Conservation (phyloP, 148 eudicot species). For the Nepenthes mirabilis region DNA sequence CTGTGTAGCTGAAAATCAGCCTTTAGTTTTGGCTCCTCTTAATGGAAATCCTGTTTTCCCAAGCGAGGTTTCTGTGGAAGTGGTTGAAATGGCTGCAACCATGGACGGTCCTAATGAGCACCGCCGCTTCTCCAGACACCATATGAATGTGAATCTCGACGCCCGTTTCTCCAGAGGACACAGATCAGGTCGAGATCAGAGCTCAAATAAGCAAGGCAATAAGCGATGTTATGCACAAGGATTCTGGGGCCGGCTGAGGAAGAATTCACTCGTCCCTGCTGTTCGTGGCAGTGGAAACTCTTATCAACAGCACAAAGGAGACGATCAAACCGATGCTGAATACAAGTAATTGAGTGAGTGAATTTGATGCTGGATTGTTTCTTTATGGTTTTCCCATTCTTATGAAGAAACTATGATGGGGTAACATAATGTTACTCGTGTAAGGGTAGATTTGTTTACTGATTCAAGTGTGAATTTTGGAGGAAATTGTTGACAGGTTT, state of each 20-base stretch:
- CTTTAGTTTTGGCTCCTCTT: constrained; percentile 11
- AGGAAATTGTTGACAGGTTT: too few species aligned
- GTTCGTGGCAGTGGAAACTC: constrained; percentile 55
- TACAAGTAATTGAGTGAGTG: constrained; percentile 14
- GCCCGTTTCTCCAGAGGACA: too few species aligned
- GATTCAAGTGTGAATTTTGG: too few species aligned
- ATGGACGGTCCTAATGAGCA: too few species aligned
- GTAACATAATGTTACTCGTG: too few species aligned
- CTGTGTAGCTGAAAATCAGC: constrained; percentile 2
- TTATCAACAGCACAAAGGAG: constrained; percentile 25
- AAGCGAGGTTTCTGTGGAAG: too few species aligned
- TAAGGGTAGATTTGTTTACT: too few species aligned
- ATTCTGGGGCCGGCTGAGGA: constrained; percentile 49
- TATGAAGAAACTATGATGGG: too few species aligned
- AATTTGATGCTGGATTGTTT: too few species aligned
- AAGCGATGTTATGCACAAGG: constrained; percentile 27
- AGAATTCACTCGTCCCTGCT: constrained; percentile 38
- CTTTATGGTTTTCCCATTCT: too few species aligned
- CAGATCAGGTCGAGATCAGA: constrained; percentile 31
- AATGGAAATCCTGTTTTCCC: constrained; percentile 11
- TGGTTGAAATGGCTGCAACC: too few species aligned
- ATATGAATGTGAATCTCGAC: constrained; percentile 18
- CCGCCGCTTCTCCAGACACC: too few species aligned
- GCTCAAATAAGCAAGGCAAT: constrained; percentile 25
- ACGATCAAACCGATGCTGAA: constrained; percentile 12